Conservation (phyloP, 331 rosid species). For the Acacia pycnantha region DNA sequence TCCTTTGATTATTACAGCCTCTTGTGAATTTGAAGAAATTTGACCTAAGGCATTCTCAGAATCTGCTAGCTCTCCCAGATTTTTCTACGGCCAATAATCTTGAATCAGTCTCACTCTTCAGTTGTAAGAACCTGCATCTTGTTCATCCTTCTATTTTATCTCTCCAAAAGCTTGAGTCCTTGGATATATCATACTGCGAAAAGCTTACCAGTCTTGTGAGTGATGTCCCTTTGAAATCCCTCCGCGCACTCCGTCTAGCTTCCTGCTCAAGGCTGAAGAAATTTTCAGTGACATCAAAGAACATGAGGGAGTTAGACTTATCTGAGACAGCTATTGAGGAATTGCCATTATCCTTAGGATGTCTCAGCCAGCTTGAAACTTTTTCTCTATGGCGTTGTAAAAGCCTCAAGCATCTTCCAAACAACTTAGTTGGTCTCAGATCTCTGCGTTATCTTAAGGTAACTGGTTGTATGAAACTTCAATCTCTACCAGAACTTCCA, state of each 20-base stretch:
- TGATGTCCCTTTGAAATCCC: conserved; percentile 28
- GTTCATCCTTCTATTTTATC: conserved; percentile 13
- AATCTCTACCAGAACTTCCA: conserved; percentile 33
- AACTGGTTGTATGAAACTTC: conserved; percentile 29
- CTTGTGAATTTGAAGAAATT: not conserved
- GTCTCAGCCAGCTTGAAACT: conserved; percentile 24
- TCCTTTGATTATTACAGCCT: not conserved
- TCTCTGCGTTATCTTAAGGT: conserved; percentile 23
- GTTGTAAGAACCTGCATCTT: not conserved
- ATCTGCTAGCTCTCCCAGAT: not conserved
- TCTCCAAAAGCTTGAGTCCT: conserved; percentile 5
- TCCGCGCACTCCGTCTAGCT: conserved; percentile 20
- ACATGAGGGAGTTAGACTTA: conserved; percentile 13
- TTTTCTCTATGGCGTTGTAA: conserved; percentile 17
- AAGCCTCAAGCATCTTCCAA: conserved; percentile 33
- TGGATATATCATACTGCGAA: conserved; percentile 30
- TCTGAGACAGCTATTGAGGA: conserved; percentile 10
- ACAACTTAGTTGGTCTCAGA: conserved; percentile 15
- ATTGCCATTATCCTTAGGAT: conserved; percentile 36
- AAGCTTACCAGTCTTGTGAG: conserved; percentile 32
- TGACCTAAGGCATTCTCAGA: not conserved
- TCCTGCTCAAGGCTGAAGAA: conserved; percentile 30
- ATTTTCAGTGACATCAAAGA: conserved; percentile 37
- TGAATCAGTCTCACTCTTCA: not conserved
- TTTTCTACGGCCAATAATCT: not conserved